Evolutionary conservation across 2,329 filamentous ascomycete genomes (phyloP).

Genomic region (Paraphaeosphaeria sporulosa): DNA sequence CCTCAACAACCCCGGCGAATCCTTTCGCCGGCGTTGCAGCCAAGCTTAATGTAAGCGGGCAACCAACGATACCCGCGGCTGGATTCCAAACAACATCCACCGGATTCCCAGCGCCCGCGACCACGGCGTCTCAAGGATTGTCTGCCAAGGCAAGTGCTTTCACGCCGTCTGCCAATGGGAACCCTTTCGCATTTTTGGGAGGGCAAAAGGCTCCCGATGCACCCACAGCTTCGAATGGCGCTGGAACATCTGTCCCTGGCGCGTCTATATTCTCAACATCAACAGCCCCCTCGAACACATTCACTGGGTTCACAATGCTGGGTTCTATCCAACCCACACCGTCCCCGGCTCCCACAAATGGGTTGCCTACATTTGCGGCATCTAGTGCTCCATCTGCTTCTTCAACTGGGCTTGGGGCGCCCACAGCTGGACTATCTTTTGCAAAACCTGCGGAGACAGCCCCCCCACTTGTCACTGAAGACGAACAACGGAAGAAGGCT

Average conservation of each 20-base stretch:
- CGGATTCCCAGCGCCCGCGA: neutral
- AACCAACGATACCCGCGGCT: neutral
- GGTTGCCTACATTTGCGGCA: neutral
- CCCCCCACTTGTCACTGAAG: neutral
- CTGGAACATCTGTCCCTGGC: neutral
- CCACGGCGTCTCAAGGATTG: neutral
- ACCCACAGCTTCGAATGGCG: neutral
- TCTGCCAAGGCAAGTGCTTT: neutral
- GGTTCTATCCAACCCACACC: neutral
- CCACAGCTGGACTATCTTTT: neutral
- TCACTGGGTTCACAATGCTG: neutral
- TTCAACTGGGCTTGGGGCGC: neutral
- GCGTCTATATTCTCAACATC: neutral
- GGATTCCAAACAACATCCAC: neutral
- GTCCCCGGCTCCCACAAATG: neutral
- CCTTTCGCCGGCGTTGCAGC: constrained; percentile 19
- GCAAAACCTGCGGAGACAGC: neutral
- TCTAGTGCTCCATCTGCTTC: neutral
- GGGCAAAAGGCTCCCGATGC: neutral
- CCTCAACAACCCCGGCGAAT: constrained; percentile 13
- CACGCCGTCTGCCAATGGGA: neutral
- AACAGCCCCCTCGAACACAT: neutral
- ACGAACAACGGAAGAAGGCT: neutral
- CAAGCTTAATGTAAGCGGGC: neutral
- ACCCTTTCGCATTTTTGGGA: neutral